phyloP scores from a whole-genome alignment of 352 stramenopile species.

The Phytophthora constricta region DNA sequence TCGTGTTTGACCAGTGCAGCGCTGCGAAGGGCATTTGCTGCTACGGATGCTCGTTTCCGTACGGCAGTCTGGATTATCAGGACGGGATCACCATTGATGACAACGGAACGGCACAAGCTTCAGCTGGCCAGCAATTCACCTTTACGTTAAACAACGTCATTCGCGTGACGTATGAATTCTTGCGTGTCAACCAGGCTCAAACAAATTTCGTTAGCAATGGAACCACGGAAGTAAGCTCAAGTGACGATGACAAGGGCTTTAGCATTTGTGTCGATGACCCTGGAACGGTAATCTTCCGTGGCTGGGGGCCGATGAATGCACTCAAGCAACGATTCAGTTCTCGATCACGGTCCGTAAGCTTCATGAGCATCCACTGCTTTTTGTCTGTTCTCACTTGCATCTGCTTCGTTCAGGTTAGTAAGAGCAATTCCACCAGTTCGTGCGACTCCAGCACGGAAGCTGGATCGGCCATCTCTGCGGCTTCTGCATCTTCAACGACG shows the following conservation, averaged over 20 bases:
- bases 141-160: conserved; percentile 41
- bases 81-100: conserved; percentile 46
- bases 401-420: conserved; percentile 24
- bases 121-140: conserved; percentile 36
- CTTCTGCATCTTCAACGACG: conserved; percentile 3
- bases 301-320: conserved; percentile 56
- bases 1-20: conserved; percentile 52
- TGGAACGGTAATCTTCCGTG: conserved; percentile 50
- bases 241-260: conserved; percentile 29
- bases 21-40: conserved; percentile 52
- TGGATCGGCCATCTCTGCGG: conserved; percentile 6
- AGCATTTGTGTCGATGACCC: conserved; percentile 53
- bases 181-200: conserved; percentile 59
- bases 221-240: conserved; percentile 31
- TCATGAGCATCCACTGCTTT: not conserved
- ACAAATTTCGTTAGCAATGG: conserved; percentile 41
- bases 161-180: conserved; percentile 54
- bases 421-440: conserved; percentile 18
- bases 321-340: conserved; percentile 44
- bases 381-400: not conserved
- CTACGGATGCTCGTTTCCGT: conserved; percentile 50
- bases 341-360: conserved; percentile 23
- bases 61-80: conserved; percentile 42
- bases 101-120: conserved; percentile 34
- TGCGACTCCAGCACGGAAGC: conserved; percentile 9